These are phyloP conservation scores for Xerocomus brunneocitrinus DNA, from an alignment of 768 basidiomycete species.

Conservation along the genomic window DNA sequence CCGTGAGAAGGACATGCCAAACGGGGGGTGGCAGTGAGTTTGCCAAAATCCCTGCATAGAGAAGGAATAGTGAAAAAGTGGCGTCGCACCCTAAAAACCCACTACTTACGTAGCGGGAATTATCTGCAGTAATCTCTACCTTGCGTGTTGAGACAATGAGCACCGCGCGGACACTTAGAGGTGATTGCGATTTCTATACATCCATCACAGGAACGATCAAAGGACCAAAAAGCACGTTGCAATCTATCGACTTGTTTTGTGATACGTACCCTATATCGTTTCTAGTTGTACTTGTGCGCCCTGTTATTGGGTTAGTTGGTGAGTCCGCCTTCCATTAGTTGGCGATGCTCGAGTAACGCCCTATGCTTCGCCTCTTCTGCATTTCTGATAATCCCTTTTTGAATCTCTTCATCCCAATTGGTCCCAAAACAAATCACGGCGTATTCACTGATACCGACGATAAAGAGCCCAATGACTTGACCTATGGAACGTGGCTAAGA, in stretches of 20 bases:
- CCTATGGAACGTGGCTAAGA: conserved; percentile 36
- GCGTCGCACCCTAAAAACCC: no score
- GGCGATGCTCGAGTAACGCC: conserved; percentile 20
- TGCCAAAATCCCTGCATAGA: no score
- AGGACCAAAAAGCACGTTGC: background rate
- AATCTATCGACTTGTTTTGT: background rate
- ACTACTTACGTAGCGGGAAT: no score
- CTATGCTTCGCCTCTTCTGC: conserved; percentile 30
- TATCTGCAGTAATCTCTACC: no score
- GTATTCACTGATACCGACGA: conserved; percentile 69
- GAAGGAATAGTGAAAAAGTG: no score
- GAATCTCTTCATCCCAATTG: conserved; percentile 45
- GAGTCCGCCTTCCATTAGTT: conserved; percentile 6
- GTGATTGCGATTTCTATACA: background rate
- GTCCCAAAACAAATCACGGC: conserved; percentile 52
- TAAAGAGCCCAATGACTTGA: conserved; percentile 68
- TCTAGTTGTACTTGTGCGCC: background rate
- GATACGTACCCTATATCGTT: background rate
- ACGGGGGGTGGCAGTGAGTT: no score
- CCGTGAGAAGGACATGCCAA: no score
- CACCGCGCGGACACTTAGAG: no score
- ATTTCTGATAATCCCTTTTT: conserved; percentile 37
- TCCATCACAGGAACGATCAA: background rate
- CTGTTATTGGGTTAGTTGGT: conserved; percentile 12
- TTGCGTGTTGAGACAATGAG: no score